Conservation (phyloP, 1,284 basidiomycete species). For the Sparassis latifolia region DNA sequence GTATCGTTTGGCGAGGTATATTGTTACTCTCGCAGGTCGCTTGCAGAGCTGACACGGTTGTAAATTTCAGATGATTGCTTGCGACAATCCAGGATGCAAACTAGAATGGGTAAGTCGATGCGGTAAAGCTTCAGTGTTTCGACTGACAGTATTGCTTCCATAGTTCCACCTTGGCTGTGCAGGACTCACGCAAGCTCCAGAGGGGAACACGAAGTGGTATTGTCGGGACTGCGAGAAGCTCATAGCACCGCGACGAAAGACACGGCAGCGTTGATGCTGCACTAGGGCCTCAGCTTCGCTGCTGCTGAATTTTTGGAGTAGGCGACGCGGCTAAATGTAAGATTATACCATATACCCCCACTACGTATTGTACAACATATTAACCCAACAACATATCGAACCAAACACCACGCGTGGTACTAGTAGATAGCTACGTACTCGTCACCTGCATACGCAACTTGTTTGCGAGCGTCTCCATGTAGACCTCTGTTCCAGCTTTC, state of each 20-base stretch:
- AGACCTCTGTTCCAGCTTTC: conserved; percentile 46
- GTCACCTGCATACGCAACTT: conserved; percentile 38
- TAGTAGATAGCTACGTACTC: conserved; percentile 14
- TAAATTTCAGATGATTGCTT: conserved; percentile 70
- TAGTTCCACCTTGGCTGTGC: conserved; percentile 76
- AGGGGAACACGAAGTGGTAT: conserved; percentile 56
- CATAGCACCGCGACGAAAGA: no score
- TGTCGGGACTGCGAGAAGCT: conserved; percentile 48
- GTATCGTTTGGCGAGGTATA: conserved; percentile 71
- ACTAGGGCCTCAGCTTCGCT: no score
- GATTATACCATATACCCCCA: no score
- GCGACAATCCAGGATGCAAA: conserved; percentile 63
- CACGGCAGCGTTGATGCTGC: no score
- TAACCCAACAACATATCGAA: not conserved
- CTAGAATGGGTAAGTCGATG: conserved; percentile 65
- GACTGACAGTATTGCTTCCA: not conserved
- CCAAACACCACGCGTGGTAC: not conserved
- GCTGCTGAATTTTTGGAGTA: no score
- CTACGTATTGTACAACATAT: no score
- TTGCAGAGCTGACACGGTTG: conserved; percentile 4
- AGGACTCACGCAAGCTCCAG: conserved; percentile 52
- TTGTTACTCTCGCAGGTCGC: conserved; percentile 7
- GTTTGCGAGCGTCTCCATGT: conserved; percentile 76
- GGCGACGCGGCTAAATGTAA: no score
- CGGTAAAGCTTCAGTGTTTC: not conserved